These are phyloP conservation scores for Aspergillus leporis DNA, from an alignment of 495 filamentous ascomycete species.

Conservation along the genomic window DNA sequence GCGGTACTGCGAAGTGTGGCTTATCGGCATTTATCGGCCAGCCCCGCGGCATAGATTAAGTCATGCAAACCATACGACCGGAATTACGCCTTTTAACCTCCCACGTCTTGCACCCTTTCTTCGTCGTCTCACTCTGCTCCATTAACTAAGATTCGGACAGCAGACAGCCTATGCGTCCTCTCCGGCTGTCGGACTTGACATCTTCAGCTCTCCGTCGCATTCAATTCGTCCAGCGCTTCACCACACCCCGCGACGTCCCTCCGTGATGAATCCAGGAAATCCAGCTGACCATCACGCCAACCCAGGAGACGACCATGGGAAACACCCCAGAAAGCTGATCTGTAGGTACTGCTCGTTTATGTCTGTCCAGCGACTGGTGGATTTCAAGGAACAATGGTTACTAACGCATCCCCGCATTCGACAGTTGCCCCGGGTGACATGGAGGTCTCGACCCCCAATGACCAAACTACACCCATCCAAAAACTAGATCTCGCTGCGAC, in stretches of 20 bases:
- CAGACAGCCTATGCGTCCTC: constrained; percentile 10
- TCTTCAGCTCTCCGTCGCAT: neutral
- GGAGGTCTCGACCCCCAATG: constrained; percentile 18
- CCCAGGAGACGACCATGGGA: constrained; percentile 7
- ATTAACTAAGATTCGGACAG: neutral
- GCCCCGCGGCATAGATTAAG: constrained; percentile 1
- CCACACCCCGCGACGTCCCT: neutral
- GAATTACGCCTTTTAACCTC: neutral
- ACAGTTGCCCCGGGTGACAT: constrained; percentile 50
- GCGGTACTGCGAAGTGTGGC: no score
- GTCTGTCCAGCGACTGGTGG: neutral
- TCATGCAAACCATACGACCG: neutral
- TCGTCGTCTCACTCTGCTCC: neutral
- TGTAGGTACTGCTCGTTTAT: constrained; percentile 27
- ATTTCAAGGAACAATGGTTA: constrained; percentile 17
- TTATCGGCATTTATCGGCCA: constrained; percentile 1
- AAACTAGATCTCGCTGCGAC: constrained; percentile 7
- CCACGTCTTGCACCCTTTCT: neutral
- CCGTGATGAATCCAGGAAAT: constrained; percentile 7
- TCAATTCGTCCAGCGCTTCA: neutral
- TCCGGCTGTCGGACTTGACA: neutral
- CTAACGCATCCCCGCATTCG: constrained; percentile 8
- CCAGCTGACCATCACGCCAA: neutral
- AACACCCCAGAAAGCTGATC: constrained; percentile 47
- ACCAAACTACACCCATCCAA: constrained; percentile 11